A percentile compares a stretch with the other conserved stretches of the same genome.
Evolutionary conservation across 1,284 basidiomycete genomes (phyloP).

Genomic region (Cystobasidium slooffiae): DNA sequence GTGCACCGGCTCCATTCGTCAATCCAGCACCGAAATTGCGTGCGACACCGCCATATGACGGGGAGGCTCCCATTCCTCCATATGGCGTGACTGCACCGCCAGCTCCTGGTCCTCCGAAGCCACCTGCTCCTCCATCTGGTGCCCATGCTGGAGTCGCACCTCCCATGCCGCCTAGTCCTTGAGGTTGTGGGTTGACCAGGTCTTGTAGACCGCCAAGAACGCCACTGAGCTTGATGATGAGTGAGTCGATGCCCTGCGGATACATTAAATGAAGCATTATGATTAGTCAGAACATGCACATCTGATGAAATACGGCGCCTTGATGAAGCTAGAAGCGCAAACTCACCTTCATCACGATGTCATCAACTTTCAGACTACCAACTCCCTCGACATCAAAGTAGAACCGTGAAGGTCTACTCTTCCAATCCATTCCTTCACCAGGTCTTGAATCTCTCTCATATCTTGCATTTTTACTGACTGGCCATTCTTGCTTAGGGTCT

Average conservation of each 20-base stretch:
- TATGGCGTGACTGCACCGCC: conserved; percentile 27
- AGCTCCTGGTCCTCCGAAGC: background rate
- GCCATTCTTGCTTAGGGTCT: conserved; percentile 53
- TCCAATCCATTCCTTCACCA: conserved; percentile 77
- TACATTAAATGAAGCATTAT: background rate
- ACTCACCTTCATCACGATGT: conserved; percentile 76
- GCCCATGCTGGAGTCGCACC: conserved; percentile 21
- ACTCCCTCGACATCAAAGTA: conserved; percentile 91
- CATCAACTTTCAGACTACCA: conserved; percentile 82
- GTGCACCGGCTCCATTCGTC: background rate
- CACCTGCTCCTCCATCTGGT: background rate
- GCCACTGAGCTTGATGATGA: conserved; percentile 45
- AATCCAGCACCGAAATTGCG: conserved; percentile 28
- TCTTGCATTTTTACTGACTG: conserved; percentile 43
- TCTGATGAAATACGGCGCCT: background rate
- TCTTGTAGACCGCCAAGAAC: conserved; percentile 41
- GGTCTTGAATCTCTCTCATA: conserved; percentile 75
- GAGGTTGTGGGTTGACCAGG: conserved; percentile 35
- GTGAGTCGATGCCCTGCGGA: conserved; percentile 43
- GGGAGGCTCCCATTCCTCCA: conserved; percentile 13
- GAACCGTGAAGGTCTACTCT: conserved; percentile 81
- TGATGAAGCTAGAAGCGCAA: no score
- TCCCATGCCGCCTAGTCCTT: conserved; percentile 26
- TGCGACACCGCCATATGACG: conserved; percentile 31
- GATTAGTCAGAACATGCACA: background rate